Evolutionary conservation across 768 basidiomycete genomes (phyloP), one percentile per base, ranked within the genome.

Genomic region (Russula virescens): DNA sequence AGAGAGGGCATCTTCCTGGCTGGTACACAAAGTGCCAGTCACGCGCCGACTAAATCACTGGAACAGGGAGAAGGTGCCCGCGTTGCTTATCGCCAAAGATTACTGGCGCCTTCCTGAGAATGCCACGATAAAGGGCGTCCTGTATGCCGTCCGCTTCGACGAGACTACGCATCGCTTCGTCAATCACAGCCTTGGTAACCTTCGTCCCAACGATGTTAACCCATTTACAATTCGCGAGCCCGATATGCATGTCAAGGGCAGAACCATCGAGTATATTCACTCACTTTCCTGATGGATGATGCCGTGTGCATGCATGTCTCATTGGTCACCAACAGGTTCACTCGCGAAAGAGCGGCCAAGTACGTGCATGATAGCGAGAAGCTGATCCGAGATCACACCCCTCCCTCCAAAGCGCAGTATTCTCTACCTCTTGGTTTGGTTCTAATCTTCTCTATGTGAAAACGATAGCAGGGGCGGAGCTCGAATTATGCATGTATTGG

Each of bases 141-240:
- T 98, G 53, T 91, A 91, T 70, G 94, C 93, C 40, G 91, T 98
- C 38, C 83, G 95, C 69, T 92, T 90, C 18, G 95, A 98, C 73
- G 95, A 98, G 72, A 83, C 89, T 0, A 94, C 90, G 1, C 95
- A 98, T 70, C 81, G 93, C 55, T 98, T 98, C 70, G 93, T 96
- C 66, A 98, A 98, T 74, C 96, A 98, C 76, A 91, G 89, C 61
- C 78, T 98, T 40, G 96, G 94, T 4, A 94, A 94, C 75, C 79
- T 99, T 54, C 77, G 91, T 66, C 78, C 80, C 31, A 72, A 80
- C 38, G 96, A 98, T 73, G 84, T 92, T 68, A 97, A 95, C 70
- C 93, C 92, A 0, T 94, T 94, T 68, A 89, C 93, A 18, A 75
- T 97, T 28, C 83, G 86, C 25, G 95, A 98, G 70, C 93, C 95